Base-by-base conservation (phyloP, 2,329 filamentous ascomycete species). In the Aspergillus spinulosporus region DNA sequence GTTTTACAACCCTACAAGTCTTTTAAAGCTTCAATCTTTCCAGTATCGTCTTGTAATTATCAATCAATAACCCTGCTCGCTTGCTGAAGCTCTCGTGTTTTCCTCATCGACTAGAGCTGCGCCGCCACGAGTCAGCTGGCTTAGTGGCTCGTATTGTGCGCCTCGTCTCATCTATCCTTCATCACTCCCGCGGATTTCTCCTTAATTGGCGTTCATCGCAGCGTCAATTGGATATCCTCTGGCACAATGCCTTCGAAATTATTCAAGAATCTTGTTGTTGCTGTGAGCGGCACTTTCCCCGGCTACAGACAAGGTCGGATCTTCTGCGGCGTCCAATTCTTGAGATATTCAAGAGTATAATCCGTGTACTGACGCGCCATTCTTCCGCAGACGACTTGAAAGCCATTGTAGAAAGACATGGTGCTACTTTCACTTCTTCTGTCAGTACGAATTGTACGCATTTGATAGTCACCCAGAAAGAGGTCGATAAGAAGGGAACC, bases 251-350 rank as follows among this genome's bases (percentile, higher is more conserved):
- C 58, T 44, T 28, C 45, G 15, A 49, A 44, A 49, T 47, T 60
- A 11, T 71, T 74, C 44, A 70, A 71, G 46, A 60, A 66, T 0
- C 50, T 66, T 5, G 60, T 74, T 4, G 74, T 90, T 44, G 82
- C 80, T 21, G 68, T 88, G 28, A 86, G 83, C 55, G 87, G 87
- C 58, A 81, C 80, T 4, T 86, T 89, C 62, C 72, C 80, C 1
- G 75, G 76, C 4, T 70, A 76, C 28, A 82, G 78, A 2, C 85
- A 89, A 62, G 67, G 75, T 76, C 63, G 60, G 64, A 9, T 12
- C 44, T 46, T 37, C 15, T 37, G 2, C 26, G n/a, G 8, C 4
- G 11, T 29, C 15, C 11, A 14, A 26, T 36, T 32, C 12, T 12
- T 8, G 43, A 42, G 48, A 5, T 43, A 26, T 26, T 7, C 4